These are phyloP conservation scores for Monosporascus sp. DNA, from an alignment of 2,329 filamentous ascomycete species.

Conservation along the genomic window DNA sequence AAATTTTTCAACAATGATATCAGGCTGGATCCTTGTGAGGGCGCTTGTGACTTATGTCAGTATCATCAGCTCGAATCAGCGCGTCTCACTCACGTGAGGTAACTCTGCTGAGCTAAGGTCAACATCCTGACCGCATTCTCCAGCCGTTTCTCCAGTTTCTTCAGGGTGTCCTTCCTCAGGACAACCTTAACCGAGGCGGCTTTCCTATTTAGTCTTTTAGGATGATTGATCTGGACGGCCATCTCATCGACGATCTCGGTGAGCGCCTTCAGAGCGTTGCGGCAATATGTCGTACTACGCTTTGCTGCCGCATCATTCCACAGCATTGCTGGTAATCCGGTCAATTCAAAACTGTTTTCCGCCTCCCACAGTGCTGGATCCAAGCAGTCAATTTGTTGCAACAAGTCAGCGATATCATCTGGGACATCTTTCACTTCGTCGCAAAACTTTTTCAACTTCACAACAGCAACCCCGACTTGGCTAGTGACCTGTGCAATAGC, in stretches of 20 bases:
- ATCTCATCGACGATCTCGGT: slow-evolving; percentile 14
- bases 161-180: slow-evolving; percentile 16
- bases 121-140: slow-evolving; percentile 16
- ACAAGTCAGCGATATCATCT: slow-evolving; percentile 16
- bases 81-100: slow-evolving; percentile 13
- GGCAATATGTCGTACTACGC: slow-evolving; percentile 14
- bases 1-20: slow-evolving; percentile 15
- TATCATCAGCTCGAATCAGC: not conserved
- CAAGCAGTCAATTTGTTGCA: slow-evolving; percentile 22
- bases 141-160: slow-evolving; percentile 11
- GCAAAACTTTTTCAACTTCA: slow-evolving; percentile 21
- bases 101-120: slow-evolving; percentile 13
- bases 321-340: slow-evolving; percentile 3
- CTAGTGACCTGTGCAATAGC: slow-evolving; percentile 16
- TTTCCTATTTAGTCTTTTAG: slow-evolving; percentile 1
- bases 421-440: slow-evolving; percentile 21
- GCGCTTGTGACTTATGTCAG: slow-evolving; percentile 9
- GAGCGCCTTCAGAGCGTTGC: slow-evolving; percentile 14
- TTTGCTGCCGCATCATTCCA: slow-evolving; percentile 9
- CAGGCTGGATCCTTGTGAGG: slow-evolving; percentile 12
- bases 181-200: slow-evolving; percentile 7
- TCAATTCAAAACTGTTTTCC: slow-evolving; percentile 8
- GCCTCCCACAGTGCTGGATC: slow-evolving; percentile 17
- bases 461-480: slow-evolving; percentile 14
- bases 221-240: slow-evolving; percentile 5